phyloP scores from a whole-genome alignment of 495 filamentous ascomycete species.

The Lasiosphaeria miniovina region DNA sequence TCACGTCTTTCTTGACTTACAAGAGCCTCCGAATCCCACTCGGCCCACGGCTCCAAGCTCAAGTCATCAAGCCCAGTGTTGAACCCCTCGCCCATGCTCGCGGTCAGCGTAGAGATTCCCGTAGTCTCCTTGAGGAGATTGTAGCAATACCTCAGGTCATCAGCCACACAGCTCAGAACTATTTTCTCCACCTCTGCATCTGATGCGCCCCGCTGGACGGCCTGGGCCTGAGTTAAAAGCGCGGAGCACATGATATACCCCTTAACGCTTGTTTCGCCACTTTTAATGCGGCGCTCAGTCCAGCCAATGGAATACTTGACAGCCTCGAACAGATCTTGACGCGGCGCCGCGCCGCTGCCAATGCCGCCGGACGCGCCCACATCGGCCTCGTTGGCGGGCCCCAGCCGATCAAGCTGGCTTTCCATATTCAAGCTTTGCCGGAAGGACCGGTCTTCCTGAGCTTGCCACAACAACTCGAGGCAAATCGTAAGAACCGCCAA shows the following conservation, averaged over 20 bases:
- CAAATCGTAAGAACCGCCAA: constrained; percentile 47
- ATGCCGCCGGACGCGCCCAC: constrained; percentile 23
- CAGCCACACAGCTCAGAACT: constrained; percentile 25
- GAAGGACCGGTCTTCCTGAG: constrained; percentile 51
- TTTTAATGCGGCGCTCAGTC: constrained; percentile 41
- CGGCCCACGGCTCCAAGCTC: background rate
- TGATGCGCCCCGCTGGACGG: constrained; percentile 27
- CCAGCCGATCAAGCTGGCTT: constrained; percentile 16
- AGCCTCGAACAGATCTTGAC: constrained; percentile 46
- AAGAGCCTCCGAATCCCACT: constrained; percentile 18
- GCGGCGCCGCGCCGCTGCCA: constrained; percentile 30
- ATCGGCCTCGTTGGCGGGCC: constrained; percentile 26
- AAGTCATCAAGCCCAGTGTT: constrained; percentile 10
- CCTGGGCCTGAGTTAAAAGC: constrained; percentile 46
- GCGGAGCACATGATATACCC: constrained; percentile 46
- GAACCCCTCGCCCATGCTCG: background rate
- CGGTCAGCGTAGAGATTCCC: background rate
- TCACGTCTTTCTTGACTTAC: constrained; percentile 16
- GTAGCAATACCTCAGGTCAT: constrained; percentile 23
- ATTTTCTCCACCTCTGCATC: constrained; percentile 26
- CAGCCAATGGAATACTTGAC: constrained; percentile 47
- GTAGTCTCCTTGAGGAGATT: constrained; percentile 19
- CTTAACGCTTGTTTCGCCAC: constrained; percentile 58
- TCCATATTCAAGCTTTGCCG: constrained; percentile 36
- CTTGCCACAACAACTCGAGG: constrained; percentile 46